Percentiles rank a stretch among this genome's conserved stretches.
These are phyloP conservation scores for Dothideomycetes sp. DNA, from an alignment of 2,329 filamentous ascomycete species.

Conservation along the genomic window DNA sequence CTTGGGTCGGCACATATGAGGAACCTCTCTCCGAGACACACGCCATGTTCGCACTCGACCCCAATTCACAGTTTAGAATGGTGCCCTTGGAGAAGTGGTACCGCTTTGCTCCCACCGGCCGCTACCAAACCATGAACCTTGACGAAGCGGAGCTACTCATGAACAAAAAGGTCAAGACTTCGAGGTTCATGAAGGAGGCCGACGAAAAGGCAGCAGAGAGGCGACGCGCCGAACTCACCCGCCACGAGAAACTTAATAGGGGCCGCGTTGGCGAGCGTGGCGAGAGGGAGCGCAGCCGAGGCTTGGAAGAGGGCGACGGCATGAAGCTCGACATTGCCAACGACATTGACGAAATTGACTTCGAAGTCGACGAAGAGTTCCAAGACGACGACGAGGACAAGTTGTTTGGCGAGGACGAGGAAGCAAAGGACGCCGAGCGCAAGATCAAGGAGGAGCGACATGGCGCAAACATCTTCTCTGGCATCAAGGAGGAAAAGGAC, in stretches of 20 bases:
- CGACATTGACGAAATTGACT: conserved; percentile 56
- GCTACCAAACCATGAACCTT: conserved; percentile 57
- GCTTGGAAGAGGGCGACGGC: conserved; percentile 31
- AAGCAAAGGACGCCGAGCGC: conserved; percentile 52
- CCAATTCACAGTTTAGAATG: conserved; percentile 62
- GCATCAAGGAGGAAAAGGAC: conserved; percentile 34
- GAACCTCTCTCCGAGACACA: conserved; percentile 72
- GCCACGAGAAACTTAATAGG: conserved; percentile 44
- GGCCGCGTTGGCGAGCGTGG: conserved; percentile 30
- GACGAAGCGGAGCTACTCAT: conserved; percentile 80
- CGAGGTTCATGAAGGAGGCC: conserved; percentile 67
- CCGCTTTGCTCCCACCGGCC: conserved; percentile 60
- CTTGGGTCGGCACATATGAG: conserved; percentile 87
- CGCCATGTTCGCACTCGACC: conserved; percentile 67
- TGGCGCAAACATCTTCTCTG: conserved; percentile 70
- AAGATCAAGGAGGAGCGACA: conserved; percentile 68
- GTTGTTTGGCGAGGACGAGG: conserved; percentile 72
- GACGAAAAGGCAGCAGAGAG: conserved; percentile 23
- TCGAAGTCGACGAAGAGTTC: conserved; percentile 58
- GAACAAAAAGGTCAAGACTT: conserved; percentile 64
- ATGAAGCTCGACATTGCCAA: conserved; percentile 34
- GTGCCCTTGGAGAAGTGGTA: conserved; percentile 95
- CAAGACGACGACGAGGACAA: conserved; percentile 79
- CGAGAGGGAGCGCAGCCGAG: conserved; percentile 17
- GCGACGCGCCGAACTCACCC: conserved; percentile 12